These are phyloP conservation scores for Isatis lusitanica DNA, from an alignment of 441 rosid genomes.

Conservation along the genomic window DNA sequence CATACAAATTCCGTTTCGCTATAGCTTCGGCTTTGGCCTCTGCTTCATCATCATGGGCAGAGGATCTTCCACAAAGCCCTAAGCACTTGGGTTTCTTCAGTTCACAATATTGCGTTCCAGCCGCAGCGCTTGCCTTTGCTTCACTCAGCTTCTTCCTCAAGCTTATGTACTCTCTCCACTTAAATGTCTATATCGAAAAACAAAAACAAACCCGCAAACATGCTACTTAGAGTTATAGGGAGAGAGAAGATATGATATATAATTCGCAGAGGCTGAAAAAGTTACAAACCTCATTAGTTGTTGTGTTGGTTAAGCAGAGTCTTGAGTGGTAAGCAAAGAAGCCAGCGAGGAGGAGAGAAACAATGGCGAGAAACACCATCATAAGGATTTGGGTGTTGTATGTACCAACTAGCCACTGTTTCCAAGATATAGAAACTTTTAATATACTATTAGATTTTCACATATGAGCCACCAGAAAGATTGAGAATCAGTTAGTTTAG, in stretches of 20 bases:
- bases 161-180: conserved; percentile 83
- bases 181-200: conserved; percentile 58
- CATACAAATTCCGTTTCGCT: conserved; percentile 53
- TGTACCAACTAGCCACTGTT: conserved; percentile 82
- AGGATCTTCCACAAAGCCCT: conserved; percentile 57
- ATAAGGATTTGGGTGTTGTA: conserved; percentile 80
- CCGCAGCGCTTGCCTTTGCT: conserved; percentile 50
- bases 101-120: conserved; percentile 45
- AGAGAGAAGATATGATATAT: not conserved
- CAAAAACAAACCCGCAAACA: not conserved
- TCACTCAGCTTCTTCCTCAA: conserved; percentile 64
- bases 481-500: not conserved
- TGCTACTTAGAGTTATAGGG: not conserved
- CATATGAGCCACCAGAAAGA: not conserved
- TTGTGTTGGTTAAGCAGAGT: conserved; percentile 76
- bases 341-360: conserved; percentile 73
- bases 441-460: not conserved
- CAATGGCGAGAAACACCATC: conserved; percentile 77
- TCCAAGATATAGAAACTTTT: conserved; percentile 17
- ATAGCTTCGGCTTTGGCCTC: conserved; percentile 41
- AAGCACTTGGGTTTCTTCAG: conserved; percentile 56
- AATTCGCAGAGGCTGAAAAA: not conserved
- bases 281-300: conserved; percentile 74
- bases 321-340: conserved; percentile 77
- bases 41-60: conserved; percentile 47